Percentiles rank a stretch among this genome's conserved stretches.
Conservation (phyloP, 352 stramenopile species). For the Pythium sp. region DNA sequence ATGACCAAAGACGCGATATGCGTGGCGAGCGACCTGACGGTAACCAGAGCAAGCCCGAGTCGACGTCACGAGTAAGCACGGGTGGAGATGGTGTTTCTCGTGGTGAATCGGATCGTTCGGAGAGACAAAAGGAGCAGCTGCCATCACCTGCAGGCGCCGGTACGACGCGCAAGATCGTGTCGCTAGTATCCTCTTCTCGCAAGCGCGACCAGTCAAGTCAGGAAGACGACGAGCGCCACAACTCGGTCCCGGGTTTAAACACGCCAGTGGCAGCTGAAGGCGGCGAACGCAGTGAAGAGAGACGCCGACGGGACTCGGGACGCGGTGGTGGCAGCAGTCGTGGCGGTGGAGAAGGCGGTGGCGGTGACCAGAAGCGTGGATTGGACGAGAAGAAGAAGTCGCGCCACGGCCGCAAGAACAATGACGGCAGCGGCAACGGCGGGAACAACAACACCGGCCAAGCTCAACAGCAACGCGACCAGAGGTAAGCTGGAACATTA, state of each 20-base stretch:
- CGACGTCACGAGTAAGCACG: not conserved
- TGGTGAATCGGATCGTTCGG: constrained; percentile 12
- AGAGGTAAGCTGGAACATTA: constrained; percentile 34
- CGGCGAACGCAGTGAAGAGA: constrained; percentile 10
- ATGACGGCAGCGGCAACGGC: constrained; percentile 23
- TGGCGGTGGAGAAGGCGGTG: constrained; percentile 11
- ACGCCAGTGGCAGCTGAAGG: constrained; percentile 7
- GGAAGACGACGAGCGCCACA: constrained; percentile 11
- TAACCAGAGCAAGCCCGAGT: constrained; percentile 1
- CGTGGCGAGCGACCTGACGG: constrained; percentile 1
- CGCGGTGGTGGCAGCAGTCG: constrained; percentile 6
- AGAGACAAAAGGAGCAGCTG: constrained; percentile 4
- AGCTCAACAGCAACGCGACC: constrained; percentile 39
- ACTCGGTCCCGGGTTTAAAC: not conserved
- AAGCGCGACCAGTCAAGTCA: constrained; percentile 51
- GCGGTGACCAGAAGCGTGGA: constrained; percentile 21
- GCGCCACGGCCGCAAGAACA: constrained; percentile 34
- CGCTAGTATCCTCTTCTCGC: constrained; percentile 60
- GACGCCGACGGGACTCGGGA: constrained; percentile 12
- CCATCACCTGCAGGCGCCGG: constrained; percentile 1
- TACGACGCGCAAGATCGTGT: constrained; percentile 68
- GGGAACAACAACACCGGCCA: constrained; percentile 17
- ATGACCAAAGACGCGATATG: constrained; percentile 24
- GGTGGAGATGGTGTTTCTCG: not conserved
- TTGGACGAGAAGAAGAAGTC: constrained; percentile 52